phyloP scores from a whole-genome alignment of 768 basidiomycete genomes.

The Daedalea quercina region DNA sequence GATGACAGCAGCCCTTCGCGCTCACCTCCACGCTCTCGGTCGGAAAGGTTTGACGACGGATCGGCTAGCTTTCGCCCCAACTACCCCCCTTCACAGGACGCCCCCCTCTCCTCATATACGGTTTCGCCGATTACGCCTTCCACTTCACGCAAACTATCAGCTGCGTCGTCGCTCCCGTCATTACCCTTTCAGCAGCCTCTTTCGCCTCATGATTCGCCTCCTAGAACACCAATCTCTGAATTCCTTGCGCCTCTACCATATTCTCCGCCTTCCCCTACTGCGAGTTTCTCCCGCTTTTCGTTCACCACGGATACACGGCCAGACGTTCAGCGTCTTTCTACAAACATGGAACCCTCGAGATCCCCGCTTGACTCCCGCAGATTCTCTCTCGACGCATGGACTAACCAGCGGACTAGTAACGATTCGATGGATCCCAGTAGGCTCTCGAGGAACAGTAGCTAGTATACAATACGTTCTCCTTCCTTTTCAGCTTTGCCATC shows the following conservation, averaged over 20 bases:
- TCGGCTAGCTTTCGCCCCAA: not conserved
- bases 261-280: not conserved
- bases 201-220: not conserved
- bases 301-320: not conserved
- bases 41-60: not conserved
- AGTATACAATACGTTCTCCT: not conserved
- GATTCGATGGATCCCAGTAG: not conserved
- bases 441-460: not conserved
- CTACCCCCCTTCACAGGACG: not conserved
- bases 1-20: not conserved
- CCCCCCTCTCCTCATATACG: not conserved
- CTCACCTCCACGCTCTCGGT: not conserved
- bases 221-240: not conserved
- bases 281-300: not conserved
- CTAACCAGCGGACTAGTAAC: not conserved
- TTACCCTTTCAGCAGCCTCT: not conserved
- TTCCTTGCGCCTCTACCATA: not conserved
- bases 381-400: not conserved
- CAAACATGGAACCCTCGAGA: not conserved
- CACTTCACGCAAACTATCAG: not conserved
- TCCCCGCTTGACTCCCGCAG: not conserved
- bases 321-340: not conserved
- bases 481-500: not conserved
- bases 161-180: not conserved
- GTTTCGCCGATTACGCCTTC: not conserved